These are phyloP conservation scores for Mucor racemosus DNA, from an alignment of 371 early-diverging fungal species.

Conservation along the genomic window DNA sequence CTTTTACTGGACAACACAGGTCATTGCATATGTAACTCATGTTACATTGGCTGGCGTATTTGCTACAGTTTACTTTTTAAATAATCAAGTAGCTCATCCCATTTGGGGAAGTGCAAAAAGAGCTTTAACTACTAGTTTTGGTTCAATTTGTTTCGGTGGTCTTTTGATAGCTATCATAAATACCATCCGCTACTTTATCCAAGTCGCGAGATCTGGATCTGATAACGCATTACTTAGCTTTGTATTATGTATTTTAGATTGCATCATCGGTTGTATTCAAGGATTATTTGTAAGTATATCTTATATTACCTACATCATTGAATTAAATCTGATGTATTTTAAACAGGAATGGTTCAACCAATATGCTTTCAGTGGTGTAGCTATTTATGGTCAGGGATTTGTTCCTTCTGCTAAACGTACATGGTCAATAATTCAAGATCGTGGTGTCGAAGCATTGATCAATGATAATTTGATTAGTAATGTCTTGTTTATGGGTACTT, in stretches of 20 bases:
- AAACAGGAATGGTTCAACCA: constrained; percentile 76
- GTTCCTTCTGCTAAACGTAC: constrained; percentile 83
- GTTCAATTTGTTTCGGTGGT: constrained; percentile 92
- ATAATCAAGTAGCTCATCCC: constrained; percentile 67
- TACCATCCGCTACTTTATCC: constrained; percentile 42
- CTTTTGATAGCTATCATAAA: constrained; percentile 87
- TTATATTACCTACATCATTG: not conserved
- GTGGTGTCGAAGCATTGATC: constrained; percentile 88
- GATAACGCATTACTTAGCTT: constrained; percentile 39
- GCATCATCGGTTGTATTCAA: constrained; percentile 44
- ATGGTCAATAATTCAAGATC: constrained; percentile 82
- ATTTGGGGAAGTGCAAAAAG: constrained; percentile 78
- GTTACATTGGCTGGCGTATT: constrained; percentile 81
- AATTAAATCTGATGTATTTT: not conserved
- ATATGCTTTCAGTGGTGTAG: constrained; percentile 90
- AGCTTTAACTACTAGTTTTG: constrained; percentile 90
- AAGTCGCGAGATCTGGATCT: constrained; percentile 29
- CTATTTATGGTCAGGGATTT: constrained; percentile 93
- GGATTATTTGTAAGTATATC: constrained; percentile 40
- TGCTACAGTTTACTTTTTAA: constrained; percentile 81
- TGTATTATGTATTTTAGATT: constrained; percentile 42
- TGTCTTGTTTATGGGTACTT: constrained; percentile 66
- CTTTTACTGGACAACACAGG: constrained; percentile 81
- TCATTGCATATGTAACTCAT: constrained; percentile 77
- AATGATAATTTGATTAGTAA: constrained; percentile 88